Evolutionary conservation across 495 filamentous ascomycete genomes (phyloP).

Genomic region (Aspergillus sclerotiicarbonarius): DNA sequence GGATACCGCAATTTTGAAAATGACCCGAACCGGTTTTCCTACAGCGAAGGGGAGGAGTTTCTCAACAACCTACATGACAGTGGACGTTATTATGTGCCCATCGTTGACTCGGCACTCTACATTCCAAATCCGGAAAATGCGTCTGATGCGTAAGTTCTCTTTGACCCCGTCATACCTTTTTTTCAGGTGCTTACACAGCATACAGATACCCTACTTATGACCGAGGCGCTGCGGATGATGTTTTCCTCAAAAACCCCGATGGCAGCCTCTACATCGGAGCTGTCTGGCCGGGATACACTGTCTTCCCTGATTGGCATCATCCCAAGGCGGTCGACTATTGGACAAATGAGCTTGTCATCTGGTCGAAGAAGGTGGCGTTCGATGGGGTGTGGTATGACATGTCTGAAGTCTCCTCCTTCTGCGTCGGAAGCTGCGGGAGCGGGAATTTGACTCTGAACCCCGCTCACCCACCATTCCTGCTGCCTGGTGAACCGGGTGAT

Average conservation of each 20-base stretch:
- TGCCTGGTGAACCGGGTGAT: conserved; percentile 65
- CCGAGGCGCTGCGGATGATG: conserved; percentile 60
- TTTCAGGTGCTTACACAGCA: neutral
- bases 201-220: conserved; percentile 61
- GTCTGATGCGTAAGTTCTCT: conserved; percentile 57
- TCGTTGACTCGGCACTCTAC: conserved; percentile 82
- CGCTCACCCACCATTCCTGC: conserved; percentile 62
- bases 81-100: conserved; percentile 75
- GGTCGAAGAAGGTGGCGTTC: conserved; percentile 56
- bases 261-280: conserved; percentile 60
- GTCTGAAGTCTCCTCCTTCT: conserved; percentile 74
- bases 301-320: conserved; percentile 63
- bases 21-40: conserved; percentile 49
- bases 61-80: conserved; percentile 61
- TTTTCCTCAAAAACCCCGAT: conserved; percentile 63
- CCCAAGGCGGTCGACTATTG: conserved; percentile 64
- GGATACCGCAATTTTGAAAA: conserved; percentile 59
- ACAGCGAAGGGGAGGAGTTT: conserved; percentile 56
- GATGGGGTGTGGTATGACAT: conserved; percentile 66
- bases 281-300: conserved; percentile 66
- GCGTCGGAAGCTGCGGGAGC: conserved; percentile 73
- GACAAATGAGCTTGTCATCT: conserved; percentile 62
- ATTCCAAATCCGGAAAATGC: conserved; percentile 70
- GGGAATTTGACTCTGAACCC: conserved; percentile 68
- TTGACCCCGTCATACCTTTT: neutral